Conservation (phyloP, 2,329 filamentous ascomycete genomes). For the Diaporthe citri region DNA sequence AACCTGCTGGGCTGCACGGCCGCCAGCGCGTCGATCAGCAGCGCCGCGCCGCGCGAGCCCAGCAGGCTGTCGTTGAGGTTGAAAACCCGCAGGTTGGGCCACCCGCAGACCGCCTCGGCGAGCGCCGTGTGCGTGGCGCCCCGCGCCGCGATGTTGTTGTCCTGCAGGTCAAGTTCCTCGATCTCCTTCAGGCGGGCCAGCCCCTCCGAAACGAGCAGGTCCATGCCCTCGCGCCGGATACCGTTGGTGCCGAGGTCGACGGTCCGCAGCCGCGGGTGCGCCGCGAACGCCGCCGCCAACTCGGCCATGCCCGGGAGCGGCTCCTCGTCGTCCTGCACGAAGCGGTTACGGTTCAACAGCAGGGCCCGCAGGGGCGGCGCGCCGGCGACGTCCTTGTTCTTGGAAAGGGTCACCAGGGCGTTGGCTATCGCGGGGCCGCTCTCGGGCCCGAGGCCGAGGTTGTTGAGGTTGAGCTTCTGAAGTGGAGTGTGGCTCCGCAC, state of each 20-base stretch:
- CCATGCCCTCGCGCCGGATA: background rate
- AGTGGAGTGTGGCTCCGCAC: background rate
- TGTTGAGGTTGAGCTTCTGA: background rate
- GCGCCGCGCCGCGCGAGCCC: constrained; percentile 9
- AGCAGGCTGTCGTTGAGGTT: constrained; percentile 8
- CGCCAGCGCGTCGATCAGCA: constrained; percentile 22
- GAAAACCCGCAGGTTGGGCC: background rate
- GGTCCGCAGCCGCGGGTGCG: background rate
- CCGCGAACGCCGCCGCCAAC: constrained; percentile 9
- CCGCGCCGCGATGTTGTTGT: background rate
- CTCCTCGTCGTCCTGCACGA: background rate
- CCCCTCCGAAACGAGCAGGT: background rate
- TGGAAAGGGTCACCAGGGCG: background rate
- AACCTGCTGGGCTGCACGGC: background rate
- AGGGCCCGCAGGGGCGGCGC: background rate
- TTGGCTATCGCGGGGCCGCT: background rate
- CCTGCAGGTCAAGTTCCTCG: constrained; percentile 3
- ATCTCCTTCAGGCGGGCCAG: background rate
- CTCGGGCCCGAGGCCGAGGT: constrained; percentile 7
- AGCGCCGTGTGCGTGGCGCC: background rate
- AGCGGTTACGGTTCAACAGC: background rate
- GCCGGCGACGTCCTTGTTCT: background rate
- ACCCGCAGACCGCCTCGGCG: background rate
- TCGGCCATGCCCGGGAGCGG: background rate
- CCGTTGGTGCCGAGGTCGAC: background rate